Evolutionary conservation across 2,329 filamentous ascomycete genomes (phyloP).

Genomic region (Fusarium proliferatum): DNA sequence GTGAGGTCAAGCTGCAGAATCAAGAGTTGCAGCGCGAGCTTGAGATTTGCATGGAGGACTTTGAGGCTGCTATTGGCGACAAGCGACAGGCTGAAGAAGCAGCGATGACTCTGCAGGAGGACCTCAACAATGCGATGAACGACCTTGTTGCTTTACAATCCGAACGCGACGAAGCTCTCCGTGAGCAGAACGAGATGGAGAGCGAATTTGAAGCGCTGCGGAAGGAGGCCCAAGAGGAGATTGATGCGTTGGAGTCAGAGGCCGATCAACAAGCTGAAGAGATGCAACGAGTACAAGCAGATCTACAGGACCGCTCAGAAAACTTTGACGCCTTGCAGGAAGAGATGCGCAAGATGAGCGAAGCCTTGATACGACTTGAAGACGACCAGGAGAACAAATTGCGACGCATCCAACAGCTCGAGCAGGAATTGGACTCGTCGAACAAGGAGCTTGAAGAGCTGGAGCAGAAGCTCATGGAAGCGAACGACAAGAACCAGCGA

Average conservation of each 20-base stretch:
- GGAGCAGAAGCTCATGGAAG: constrained; percentile 84
- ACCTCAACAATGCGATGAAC: constrained; percentile 81
- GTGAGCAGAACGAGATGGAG: constrained; percentile 70
- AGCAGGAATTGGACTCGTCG: constrained; percentile 83
- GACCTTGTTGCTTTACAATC: constrained; percentile 82
- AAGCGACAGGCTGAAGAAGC: constrained; percentile 70
- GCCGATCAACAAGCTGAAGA: constrained; percentile 78
- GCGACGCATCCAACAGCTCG: constrained; percentile 82
- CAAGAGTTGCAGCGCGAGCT: constrained; percentile 88
- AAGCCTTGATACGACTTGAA: constrained; percentile 86
- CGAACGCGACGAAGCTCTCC: constrained; percentile 87
- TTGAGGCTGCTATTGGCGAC: constrained; percentile 76
- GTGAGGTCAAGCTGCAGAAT: constrained; percentile 86
- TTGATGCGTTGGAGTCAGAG: constrained; percentile 75
- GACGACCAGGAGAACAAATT: constrained; percentile 87
- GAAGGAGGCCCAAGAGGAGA: constrained; percentile 73
- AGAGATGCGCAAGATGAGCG: constrained; percentile 92
- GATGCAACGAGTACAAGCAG: constrained; percentile 74
- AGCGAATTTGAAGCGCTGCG: constrained; percentile 70
- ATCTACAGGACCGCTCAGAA: constrained; percentile 81
- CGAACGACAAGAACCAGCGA: constrained; percentile 87
- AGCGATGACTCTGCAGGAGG: constrained; percentile 76
- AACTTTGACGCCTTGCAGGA: constrained; percentile 92
- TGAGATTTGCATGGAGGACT: constrained; percentile 81
- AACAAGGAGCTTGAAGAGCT: constrained; percentile 89